Conservation (phyloP, 805 yeast genomes). For the Nakazawaea laoshanensis region DNA sequence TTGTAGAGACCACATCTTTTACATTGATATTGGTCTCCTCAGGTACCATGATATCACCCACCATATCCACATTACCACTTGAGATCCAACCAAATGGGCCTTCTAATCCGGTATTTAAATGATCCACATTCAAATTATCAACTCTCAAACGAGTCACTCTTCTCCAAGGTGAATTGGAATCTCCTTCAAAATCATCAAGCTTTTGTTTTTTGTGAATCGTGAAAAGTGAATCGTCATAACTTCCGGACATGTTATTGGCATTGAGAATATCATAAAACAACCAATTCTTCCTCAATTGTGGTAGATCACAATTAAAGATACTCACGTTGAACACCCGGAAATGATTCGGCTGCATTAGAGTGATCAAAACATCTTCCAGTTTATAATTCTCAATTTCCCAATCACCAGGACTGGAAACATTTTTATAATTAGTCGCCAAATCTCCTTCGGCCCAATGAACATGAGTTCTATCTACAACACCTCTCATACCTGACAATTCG, state of each 20-base stretch:
- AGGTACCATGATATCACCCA: constrained; percentile 85
- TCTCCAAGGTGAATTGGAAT: constrained; percentile 30
- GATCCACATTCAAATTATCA: constrained; percentile 81
- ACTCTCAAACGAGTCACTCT: constrained; percentile 72
- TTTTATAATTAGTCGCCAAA: constrained; percentile 74
- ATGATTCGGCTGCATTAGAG: constrained; percentile 70
- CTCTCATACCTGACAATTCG: constrained; percentile 79
- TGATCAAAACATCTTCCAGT: constrained; percentile 79
- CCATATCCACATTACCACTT: constrained; percentile 84
- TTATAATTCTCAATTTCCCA: constrained; percentile 81
- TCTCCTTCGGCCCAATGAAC: constrained; percentile 77
- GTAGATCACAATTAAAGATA: constrained; percentile 77
- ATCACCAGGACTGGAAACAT: constrained; percentile 75
- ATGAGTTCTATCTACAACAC: constrained; percentile 86
- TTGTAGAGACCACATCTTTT: constrained; percentile 38
- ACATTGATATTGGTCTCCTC: constrained; percentile 39
- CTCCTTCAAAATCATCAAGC: constrained; percentile 33
- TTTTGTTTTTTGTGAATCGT: constrained; percentile 79
- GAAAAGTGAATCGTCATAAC: constrained; percentile 88
- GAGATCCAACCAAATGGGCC: constrained; percentile 99
- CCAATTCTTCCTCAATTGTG: constrained; percentile 86
- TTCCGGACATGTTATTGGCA: constrained; percentile 80
- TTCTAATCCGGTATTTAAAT: constrained; percentile 77
- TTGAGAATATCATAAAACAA: constrained; percentile 78
- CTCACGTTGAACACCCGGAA: constrained; percentile 83